Percentiles rank a stretch among this genome's conserved stretches.
Evolutionary conservation across 805 yeast genomes (phyloP).

Genomic region (Wickerhamiella kurtzmanii): DNA sequence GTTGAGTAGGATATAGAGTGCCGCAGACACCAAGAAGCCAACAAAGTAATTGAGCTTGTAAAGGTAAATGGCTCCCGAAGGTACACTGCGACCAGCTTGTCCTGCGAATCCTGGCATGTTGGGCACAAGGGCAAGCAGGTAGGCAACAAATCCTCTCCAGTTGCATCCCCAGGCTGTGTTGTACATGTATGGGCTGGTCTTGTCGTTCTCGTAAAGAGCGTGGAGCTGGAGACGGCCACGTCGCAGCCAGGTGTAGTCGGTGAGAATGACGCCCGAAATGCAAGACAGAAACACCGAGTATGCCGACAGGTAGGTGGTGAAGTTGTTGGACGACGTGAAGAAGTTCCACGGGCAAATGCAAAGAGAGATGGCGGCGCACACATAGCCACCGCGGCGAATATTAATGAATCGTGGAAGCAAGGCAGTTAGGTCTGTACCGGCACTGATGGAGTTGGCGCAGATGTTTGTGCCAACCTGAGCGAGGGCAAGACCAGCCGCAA

Average conservation of each 20-base stretch:
- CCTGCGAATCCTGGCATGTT: slow-evolving; percentile 79
- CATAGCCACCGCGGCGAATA: slow-evolving; percentile 67
- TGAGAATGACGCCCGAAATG: slow-evolving; percentile 54
- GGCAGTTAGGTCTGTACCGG: slow-evolving; percentile 38
- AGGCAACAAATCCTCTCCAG: slow-evolving; percentile 77
- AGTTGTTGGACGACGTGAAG: slow-evolving; percentile 51
- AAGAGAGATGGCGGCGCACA: slow-evolving; percentile 60
- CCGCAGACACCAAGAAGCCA: slow-evolving; percentile 51
- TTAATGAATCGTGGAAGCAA: slow-evolving; percentile 35
- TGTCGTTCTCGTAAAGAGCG: slow-evolving; percentile 46
- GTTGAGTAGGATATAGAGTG: slow-evolving; percentile 38
- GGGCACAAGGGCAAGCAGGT: slow-evolving; percentile 66
- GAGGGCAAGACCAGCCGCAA: slow-evolving; percentile 51
- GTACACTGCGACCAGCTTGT: slow-evolving; percentile 64
- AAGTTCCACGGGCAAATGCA: slow-evolving; percentile 78
- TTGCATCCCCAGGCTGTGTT: slow-evolving; percentile 47
- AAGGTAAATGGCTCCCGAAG: slow-evolving; percentile 61
- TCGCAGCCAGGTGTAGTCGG: slow-evolving; percentile 60
- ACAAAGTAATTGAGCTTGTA: slow-evolving; percentile 64
- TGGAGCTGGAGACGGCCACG: slow-evolving; percentile 53
- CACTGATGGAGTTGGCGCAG: slow-evolving; percentile 36
- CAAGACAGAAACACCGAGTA: slow-evolving; percentile 73
- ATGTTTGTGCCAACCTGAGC: slow-evolving; percentile 36
- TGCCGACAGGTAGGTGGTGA: slow-evolving; percentile 68
- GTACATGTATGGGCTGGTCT: slow-evolving; percentile 43